phyloP scores from a whole-genome alignment of 305 asterid genomes.

The Rubia balearica region DNA sequence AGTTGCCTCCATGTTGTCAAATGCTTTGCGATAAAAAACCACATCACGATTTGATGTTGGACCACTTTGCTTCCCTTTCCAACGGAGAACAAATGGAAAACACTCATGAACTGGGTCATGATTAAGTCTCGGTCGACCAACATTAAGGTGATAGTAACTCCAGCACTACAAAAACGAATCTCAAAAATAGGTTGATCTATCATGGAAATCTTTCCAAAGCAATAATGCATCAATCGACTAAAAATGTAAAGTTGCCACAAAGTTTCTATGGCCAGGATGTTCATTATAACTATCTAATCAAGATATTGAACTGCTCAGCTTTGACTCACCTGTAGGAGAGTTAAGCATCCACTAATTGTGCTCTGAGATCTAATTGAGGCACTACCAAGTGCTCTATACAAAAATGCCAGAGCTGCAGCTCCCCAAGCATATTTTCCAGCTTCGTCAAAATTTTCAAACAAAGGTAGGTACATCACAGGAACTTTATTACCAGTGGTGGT shows the following conservation, averaged over 20 bases:
- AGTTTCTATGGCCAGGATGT: neutral
- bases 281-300: slow-evolving; percentile 6
- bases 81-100: slow-evolving; percentile 89
- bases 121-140: slow-evolving; percentile 83
- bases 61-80: slow-evolving; percentile 95
- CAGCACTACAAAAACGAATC: slow-evolving; percentile 67
- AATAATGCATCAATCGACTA: slow-evolving; percentile 8
- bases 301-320: slow-evolving; percentile 15
- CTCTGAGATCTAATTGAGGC: slow-evolving; percentile 90
- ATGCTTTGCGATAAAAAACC: slow-evolving; percentile 78
- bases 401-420: slow-evolving; percentile 78
- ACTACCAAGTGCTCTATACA: slow-evolving; percentile 89
- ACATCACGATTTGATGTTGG: slow-evolving; percentile 94
- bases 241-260: slow-evolving; percentile 7
- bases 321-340: slow-evolving; percentile 67
- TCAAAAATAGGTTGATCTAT: slow-evolving; percentile 9
- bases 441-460: slow-evolving; percentile 73
- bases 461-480: slow-evolving; percentile 92
- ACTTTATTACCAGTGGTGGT: slow-evolving; percentile 96
- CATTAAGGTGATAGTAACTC: slow-evolving; percentile 89
- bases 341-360: slow-evolving; percentile 89
- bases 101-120: slow-evolving; percentile 93
- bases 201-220: slow-evolving; percentile 8
- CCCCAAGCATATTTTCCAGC: slow-evolving; percentile 98
- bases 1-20: slow-evolving; percentile 57